Conservation (phyloP, 2,329 filamentous ascomycete species). For the Lithohypha guttulata region DNA sequence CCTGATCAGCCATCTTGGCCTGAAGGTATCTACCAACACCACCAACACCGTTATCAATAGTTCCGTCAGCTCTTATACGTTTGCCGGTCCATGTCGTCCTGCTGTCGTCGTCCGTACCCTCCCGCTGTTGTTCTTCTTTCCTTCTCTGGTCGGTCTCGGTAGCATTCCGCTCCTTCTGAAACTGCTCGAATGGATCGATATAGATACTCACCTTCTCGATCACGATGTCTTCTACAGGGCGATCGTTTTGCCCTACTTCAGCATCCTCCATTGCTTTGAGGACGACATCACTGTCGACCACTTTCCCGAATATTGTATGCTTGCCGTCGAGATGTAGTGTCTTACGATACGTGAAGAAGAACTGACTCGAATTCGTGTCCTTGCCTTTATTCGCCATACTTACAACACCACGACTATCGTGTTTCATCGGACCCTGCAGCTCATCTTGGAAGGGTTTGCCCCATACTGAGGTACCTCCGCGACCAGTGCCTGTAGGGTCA, state of each 20-base stretch:
- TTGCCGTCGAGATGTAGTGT: conserved; percentile 83
- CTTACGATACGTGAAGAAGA: conserved; percentile 82
- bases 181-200: conserved; percentile 92
- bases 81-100: conserved; percentile 94
- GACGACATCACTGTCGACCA: conserved; percentile 65
- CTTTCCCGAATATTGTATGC: conserved; percentile 88
- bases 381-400: conserved; percentile 99
- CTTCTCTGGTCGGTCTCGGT: conserved; percentile 45
- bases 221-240: conserved; percentile 65
- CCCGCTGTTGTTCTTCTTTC: conserved; percentile 21
- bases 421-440: conserved; percentile 78
- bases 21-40: conserved; percentile 76
- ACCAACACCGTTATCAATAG: conserved; percentile 34
- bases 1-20: conserved; percentile 33
- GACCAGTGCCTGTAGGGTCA: conserved; percentile 82
- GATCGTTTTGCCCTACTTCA: conserved; percentile 62
- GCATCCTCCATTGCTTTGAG: conserved; percentile 67
- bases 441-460: conserved; percentile 91
- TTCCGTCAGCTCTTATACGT: conserved; percentile 60
- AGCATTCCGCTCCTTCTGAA: conserved; percentile 61
- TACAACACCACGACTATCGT: conserved; percentile 66
- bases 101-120: conserved; percentile 59
- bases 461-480: conserved; percentile 86
- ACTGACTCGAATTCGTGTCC: conserved; percentile 92
- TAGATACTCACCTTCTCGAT: conserved; percentile 79